Percentiles rank a stretch among this genome's conserved stretches.
Conservation (phyloP, 2,329 filamentous ascomycete species). For the Aspergillus carbonarius region DNA sequence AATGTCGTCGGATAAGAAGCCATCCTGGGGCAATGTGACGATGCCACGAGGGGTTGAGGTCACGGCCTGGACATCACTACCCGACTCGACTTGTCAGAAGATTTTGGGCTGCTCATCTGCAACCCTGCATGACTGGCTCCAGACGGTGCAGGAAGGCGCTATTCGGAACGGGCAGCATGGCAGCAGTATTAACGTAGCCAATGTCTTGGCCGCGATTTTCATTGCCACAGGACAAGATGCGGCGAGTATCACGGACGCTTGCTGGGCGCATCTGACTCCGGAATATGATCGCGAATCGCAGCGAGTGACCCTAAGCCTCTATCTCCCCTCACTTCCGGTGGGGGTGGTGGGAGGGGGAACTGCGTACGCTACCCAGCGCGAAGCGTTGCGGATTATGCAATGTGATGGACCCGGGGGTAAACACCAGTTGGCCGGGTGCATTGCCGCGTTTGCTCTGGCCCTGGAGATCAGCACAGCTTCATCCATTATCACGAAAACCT, state of each 20-base stretch:
- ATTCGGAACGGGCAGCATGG: conserved; percentile 22
- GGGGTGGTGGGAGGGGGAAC: conserved; percentile 28
- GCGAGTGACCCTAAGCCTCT: conserved; percentile 22
- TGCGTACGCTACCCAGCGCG: conserved; percentile 23
- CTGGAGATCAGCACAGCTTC: conserved; percentile 26
- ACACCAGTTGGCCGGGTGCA: conserved; percentile 24
- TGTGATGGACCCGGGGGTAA: conserved; percentile 24
- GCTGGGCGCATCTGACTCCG: conserved; percentile 22
- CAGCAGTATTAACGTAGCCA: conserved; percentile 19
- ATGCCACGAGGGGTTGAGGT: conserved; percentile 26
- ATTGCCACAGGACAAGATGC: conserved; percentile 27
- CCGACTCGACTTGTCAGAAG: conserved; percentile 16
- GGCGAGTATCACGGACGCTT: conserved; percentile 20
- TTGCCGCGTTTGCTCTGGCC: conserved; percentile 28
- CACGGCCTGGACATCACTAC: conserved; percentile 25
- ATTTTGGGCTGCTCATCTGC: conserved; percentile 19
- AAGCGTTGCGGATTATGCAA: conserved; percentile 24
- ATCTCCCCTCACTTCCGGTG: conserved; percentile 29
- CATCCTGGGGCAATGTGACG: conserved; percentile 24
- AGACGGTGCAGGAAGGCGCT: conserved; percentile 15
- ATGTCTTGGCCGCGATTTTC: conserved; percentile 25
- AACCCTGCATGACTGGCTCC: conserved; percentile 11
- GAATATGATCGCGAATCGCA: conserved; percentile 21
- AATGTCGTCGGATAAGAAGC: conserved; percentile 27
- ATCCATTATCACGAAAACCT: conserved; percentile 21